Evolutionary conservation across 768 basidiomycete species (phyloP), one percentile per base, ranked within the genome.

Genomic region (Xerocomellus dryophilus): DNA sequence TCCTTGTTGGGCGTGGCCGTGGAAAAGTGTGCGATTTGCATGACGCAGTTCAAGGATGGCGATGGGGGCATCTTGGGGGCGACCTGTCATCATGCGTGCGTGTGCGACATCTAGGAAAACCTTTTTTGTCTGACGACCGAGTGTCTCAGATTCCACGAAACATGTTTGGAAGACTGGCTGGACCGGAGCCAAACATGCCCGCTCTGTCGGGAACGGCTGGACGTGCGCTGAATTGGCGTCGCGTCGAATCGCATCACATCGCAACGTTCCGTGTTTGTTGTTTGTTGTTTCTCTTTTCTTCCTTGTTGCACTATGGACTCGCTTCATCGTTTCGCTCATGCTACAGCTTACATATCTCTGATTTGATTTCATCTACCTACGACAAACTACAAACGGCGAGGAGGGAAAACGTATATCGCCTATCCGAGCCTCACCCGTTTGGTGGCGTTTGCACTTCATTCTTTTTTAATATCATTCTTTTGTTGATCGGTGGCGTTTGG

Each of bases 21-120:
- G 32, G 81, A 85, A 57, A 81, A 81, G 62, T 92, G 90, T 68
- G 79, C 83, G 38, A 84, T 90, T 46, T 91, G 90, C 65, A 71
- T 89, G 66, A 78, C 76, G 43, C 85, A 85, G 70, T 91, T 88
- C 72, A 82, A 74, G 69, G 75, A 72, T 8, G 79, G 71, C 17
- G 84, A 90, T 53, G 60, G 63, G 51, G 86, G 79, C 14, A 78
- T 78, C 32, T 62, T 87, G 68, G 78, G 80, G 4, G 78, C 79
- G 14, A 70, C 64, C 18, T 91, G 88, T 66, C 75, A 73, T 57
- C 88, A 90, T 72, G 74, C 78, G 65, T 81, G 46, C 62, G 75
- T 71, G 75, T 71, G 44, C 7, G 7, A 17, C 10, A 8, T 35
- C 11, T 49, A 7, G 27, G 6, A 14, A 29, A 34, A 14, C 32